Base-by-base conservation (phyloP, 768 basidiomycete genomes). In the Terana coerulea region DNA sequence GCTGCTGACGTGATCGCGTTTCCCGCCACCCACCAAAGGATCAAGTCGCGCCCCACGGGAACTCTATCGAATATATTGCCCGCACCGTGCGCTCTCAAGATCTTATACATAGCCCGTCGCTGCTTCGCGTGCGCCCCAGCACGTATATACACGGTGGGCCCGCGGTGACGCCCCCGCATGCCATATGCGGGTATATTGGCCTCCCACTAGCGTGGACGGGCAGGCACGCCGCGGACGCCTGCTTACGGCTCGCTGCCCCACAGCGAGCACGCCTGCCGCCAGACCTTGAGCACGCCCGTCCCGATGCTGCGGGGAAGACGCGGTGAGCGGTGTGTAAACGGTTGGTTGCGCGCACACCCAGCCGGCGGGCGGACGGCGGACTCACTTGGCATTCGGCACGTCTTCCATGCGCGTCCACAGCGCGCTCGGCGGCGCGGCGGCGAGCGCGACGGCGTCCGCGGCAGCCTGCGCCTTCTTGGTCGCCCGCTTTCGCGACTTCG, bases 271-370 rank as follows among this genome's bases (percentile, higher is more conserved):
- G 71, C 79, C 42, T 75, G 67, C 47, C 79, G 78, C 88, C 87
- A 91, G 47, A 89, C 75, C 69, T 91, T 90, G 61, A 79, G 60
- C 30, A 86, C 79, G 22, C 88, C 88, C 12, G 84, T 88, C 55
- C 86, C 81, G 58, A 88, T 81, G 61, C 88, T 91, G 60, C 45
- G 46, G 33, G 47, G n/a, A n/a, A n/a, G n/a, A n/a, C n/a, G n/a
- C n/a, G n/a, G n/a, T n/a, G 46, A 30, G 33, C 24, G 43, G 15
- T 40, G 47, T 19, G 3, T 25, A 36, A 31, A 44, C 7, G 28
- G 10, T 34, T 17, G 10, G 33, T 22, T 9, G 39, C 19, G 39
- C 24, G 39, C 8, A 19, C n/a, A 8, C 19, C n/a, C 39, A 40
- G 19, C n/a, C 19, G 39, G n/a, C 39, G 19, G 8, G 52, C 28